Evolutionary conservation across 441 rosid species (phyloP), one percentile per base, ranked within the genome.

Genomic region (Cnidoscolus chayamansa): DNA sequence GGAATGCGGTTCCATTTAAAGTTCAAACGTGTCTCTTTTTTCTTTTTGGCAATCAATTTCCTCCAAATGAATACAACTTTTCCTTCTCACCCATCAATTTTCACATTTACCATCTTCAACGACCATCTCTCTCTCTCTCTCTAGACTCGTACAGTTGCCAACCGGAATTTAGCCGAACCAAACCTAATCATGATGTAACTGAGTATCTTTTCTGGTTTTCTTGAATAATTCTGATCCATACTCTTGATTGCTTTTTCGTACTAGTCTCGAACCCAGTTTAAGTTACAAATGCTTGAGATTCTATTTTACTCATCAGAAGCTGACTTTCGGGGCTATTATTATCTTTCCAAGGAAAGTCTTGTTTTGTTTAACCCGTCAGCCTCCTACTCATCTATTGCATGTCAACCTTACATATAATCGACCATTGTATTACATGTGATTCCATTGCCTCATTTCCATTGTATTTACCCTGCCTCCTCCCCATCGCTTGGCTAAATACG

Each of bases 71-170:
- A 71, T 78, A 72, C 79, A 75, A 70, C 45, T 40, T 25, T 67
- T 71, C 56, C 45, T 58, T 61, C 70, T 76, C 82, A 74, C 54
- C 75, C 80, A 62, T 81, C 85, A 82, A 66, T 86, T 85, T 77
- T 74, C 76, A 74, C 82, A 84, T 86, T 86, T 81, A 86, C 82
- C 80, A 79, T 63, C 65, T 75, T 69, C 82, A 64, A 76, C 81
- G 79, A 15, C 20, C 60, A 40, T 40, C 45, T 40, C 45, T 40
- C 45, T 40, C 45, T 40, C 45, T 40, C 45, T 40, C 45, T 47
- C 57, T 20, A 30, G 8, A 56, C 47, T 31, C 31, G 5, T 25
- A 2, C 10, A 37, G 17, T 51, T 62, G 20, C 17, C 67, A 7
- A 40, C 9, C 10, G 62, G 57, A 51, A 30, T 57, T 49, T 40